Evolutionary conservation across 495 filamentous ascomycete genomes (phyloP).

Genomic region (Parachaetomium inaequale): DNA sequence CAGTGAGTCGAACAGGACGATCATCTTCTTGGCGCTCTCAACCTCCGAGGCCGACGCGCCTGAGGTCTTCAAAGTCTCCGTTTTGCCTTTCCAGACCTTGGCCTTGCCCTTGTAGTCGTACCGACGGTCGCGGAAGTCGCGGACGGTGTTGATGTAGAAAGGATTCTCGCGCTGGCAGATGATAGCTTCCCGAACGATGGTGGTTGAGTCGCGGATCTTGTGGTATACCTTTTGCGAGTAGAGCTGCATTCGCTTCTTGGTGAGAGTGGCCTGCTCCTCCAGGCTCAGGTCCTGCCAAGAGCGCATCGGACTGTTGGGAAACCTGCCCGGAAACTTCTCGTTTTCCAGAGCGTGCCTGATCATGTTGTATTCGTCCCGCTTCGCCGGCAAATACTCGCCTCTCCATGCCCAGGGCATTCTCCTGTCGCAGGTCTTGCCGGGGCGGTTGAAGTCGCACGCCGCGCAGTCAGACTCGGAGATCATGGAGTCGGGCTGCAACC

Average conservation of each 20-base stretch:
- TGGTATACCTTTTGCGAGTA: constrained; percentile 99
- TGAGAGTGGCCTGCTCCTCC: constrained; percentile 77
- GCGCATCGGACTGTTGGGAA: constrained; percentile 63
- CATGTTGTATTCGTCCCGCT: constrained; percentile 99
- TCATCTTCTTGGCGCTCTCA: constrained; percentile 98
- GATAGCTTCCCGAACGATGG: constrained; percentile 90
- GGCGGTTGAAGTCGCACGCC: constrained; percentile 96
- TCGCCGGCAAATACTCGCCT: constrained; percentile 94
- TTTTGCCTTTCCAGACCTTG: constrained; percentile 97
- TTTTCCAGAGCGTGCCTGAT: constrained; percentile 90
- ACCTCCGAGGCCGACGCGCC: constrained; percentile 75
- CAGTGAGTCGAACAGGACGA: constrained; percentile 89
- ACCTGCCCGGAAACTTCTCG: constrained; percentile 78
- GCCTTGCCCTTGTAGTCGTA: constrained; percentile 98
- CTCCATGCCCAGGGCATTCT: constrained; percentile 96
- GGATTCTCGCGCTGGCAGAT: constrained; percentile 98
- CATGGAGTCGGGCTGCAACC: constrained; percentile 96
- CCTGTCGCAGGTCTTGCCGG: constrained; percentile 95
- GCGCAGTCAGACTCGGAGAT: constrained; percentile 94
- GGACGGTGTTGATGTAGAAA: constrained; percentile 97
- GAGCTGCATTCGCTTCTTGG: constrained; percentile 83
- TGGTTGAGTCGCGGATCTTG: constrained; percentile 95
- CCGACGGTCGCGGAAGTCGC: constrained; percentile 88
- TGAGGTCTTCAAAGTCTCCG: constrained; percentile 74
- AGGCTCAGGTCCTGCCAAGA: constrained; percentile 74